phyloP scores from a whole-genome alignment of 805 yeast genomes.

The Hanseniaspora pseudoguilliermondii region DNA sequence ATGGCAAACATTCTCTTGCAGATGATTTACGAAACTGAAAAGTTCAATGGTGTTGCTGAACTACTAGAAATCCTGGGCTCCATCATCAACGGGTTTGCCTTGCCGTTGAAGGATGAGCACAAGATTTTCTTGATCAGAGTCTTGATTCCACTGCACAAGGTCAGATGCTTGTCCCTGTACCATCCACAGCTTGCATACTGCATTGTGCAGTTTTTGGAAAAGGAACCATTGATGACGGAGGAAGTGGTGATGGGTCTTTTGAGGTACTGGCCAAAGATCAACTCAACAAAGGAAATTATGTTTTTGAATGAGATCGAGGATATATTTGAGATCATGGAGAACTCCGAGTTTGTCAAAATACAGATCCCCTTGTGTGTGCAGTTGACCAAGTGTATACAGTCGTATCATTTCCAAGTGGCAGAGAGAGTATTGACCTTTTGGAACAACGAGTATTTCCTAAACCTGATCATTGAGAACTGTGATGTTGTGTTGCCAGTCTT shows the following conservation, averaged over 20 bases:
- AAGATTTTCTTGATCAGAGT: slow-evolving; percentile 78
- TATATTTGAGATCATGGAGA: slow-evolving; percentile 91
- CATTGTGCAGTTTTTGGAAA: slow-evolving; percentile 89
- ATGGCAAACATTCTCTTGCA: slow-evolving; percentile 86
- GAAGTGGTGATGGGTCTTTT: slow-evolving; percentile 91
- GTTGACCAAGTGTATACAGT: slow-evolving; percentile 80
- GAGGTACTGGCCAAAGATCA: slow-evolving; percentile 92
- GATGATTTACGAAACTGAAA: slow-evolving; percentile 86
- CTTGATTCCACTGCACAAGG: slow-evolving; percentile 84
- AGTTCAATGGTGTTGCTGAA: slow-evolving; percentile 93
- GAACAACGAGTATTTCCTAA: slow-evolving; percentile 87
- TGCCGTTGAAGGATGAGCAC: slow-evolving; percentile 94
- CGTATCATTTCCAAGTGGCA: slow-evolving; percentile 93
- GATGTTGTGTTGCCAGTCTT: slow-evolving; percentile 86
- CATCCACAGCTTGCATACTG: slow-evolving; percentile 97
- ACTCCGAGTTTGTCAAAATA: slow-evolving; percentile 77
- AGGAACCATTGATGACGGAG: slow-evolving; percentile 82
- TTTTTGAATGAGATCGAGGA: slow-evolving; percentile 92
- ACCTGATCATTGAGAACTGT: slow-evolving; percentile 80
- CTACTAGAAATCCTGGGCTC: slow-evolving; percentile 88
- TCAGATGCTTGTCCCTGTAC: slow-evolving; percentile 72
- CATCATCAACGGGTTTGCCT: slow-evolving; percentile 93
- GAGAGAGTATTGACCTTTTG: slow-evolving; percentile 89
- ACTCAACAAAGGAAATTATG: slow-evolving; percentile 91
- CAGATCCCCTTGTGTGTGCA: slow-evolving; percentile 91